phyloP scores from a whole-genome alignment of 768 basidiomycete species.

The Mycena alexandri region DNA sequence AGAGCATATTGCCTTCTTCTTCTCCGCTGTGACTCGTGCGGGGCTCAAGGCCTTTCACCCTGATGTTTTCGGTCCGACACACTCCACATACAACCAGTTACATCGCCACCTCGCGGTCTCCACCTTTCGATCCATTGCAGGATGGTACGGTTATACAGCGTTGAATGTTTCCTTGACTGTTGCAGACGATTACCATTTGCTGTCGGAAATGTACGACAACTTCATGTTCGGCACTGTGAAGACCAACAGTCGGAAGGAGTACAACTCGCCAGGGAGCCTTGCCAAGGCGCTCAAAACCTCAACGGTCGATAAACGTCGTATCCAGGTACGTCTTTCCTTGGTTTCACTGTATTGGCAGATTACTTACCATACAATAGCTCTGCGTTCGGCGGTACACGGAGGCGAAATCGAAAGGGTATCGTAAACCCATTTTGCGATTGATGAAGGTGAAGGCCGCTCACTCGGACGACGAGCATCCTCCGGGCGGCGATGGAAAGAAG shows the following conservation, averaged over 20 bases:
- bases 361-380: neutral
- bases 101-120: slow-evolving; percentile 22
- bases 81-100: slow-evolving; percentile 21
- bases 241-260: slow-evolving; percentile 9
- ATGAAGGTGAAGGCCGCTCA: neutral
- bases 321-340: slow-evolving; percentile 4
- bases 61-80: slow-evolving; percentile 12
- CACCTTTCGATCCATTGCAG: slow-evolving; percentile 5
- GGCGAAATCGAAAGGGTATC: slow-evolving; percentile 1
- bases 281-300: neutral
- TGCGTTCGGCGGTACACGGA: neutral
- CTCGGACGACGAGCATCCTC: slow-evolving; percentile 12
- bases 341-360: neutral
- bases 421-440: slow-evolving; percentile 9
- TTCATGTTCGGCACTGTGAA: slow-evolving; percentile 5
- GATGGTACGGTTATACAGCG: slow-evolving; percentile 1
- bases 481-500: slow-evolving; percentile 3
- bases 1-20: slow-evolving; percentile 7
- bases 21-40: neutral
- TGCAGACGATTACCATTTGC: slow-evolving; percentile 1
- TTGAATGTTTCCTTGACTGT: slow-evolving; percentile 2
- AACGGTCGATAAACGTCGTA: neutral
- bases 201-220: slow-evolving; percentile 19
- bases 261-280: slow-evolving; percentile 12
- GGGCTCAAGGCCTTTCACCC: slow-evolving; percentile 13